These are phyloP conservation scores for Sporothrix dimorphospora DNA, from an alignment of 2,329 filamentous ascomycete species.

Conservation along the genomic window DNA sequence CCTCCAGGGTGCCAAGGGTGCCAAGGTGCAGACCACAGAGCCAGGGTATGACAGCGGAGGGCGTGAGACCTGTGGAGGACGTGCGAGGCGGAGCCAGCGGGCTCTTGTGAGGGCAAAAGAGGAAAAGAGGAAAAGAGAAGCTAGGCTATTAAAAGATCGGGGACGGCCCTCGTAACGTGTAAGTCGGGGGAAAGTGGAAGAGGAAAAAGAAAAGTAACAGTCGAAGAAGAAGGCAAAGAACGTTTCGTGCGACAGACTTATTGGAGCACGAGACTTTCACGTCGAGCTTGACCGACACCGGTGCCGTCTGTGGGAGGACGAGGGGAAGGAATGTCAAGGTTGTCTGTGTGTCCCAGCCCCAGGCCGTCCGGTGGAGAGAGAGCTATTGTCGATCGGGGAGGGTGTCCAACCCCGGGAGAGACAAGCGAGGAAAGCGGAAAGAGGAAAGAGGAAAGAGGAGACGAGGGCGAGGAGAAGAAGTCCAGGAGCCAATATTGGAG, in stretches of 20 bases:
- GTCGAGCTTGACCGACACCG: background rate
- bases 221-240: background rate
- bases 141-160: conserved; percentile 13
- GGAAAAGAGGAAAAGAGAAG: background rate
- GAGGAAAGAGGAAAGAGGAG: background rate
- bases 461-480: background rate
- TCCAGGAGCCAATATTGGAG: background rate
- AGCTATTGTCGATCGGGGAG: background rate
- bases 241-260: background rate
- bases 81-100: background rate
- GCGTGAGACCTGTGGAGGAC: background rate
- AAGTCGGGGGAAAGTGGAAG: background rate
- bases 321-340: background rate
- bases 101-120: background rate
- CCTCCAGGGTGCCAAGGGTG: background rate
- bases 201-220: background rate
- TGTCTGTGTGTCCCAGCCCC: background rate
- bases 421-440: background rate
- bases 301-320: too few relatives aligned
- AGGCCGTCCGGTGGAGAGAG: background rate
- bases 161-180: background rate
- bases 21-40: background rate
- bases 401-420: conserved; percentile 9
- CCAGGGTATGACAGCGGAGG: background rate
- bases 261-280: background rate